Evolutionary conservation across 2,329 filamentous ascomycete species (phyloP), one percentile per base, ranked within the genome.

Genomic region (Aspergillus fructus): DNA sequence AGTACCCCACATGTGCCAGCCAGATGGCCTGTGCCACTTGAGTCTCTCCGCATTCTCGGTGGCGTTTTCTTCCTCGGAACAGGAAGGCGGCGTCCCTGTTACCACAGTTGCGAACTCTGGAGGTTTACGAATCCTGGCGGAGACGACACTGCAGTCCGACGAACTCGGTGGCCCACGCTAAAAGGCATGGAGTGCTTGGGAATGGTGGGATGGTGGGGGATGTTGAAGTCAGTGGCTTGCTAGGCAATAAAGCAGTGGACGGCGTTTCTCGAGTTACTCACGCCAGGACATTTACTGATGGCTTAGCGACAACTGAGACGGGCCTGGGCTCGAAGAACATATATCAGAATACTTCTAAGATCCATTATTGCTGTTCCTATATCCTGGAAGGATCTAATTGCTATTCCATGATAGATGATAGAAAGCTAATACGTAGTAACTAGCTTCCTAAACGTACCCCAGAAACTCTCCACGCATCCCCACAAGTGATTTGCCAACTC

Each of bases 401-500:
- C 34, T 48, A 15, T 37, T 34, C 30, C 19, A 48, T 48, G 46
- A 48, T 48, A 34, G 27, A 48, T 48, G 46, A 48, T 48, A 34
- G 27, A 42, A 51, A 42, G 17, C 23, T 41, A 13, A 17, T 13
- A 11, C 11, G 21, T 21, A 21, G 21, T 24, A n/a, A 9, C 17
- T 21, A 23, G 17, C 41, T 21, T 30, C 7, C 11, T 30, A 27
- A 23, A 9, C 23, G 7, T 48, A 5, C 45, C 27, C 27, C 27
- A 34, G 30, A 48, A 21, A 34, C 41, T 51, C 50, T 37, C 33
- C 51, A 33, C 3, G 15, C 51, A 53, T 53, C 51, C 51, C 42
- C 42, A 53, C 51, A 41, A 48, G 51, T 24, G 23, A 47, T 53
- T 23, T 21, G 15, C 15, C 43, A 23, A n/a, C 34, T 47, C 15